Conservation (phyloP, 306 rosid species). For the Vigna angularis region DNA sequence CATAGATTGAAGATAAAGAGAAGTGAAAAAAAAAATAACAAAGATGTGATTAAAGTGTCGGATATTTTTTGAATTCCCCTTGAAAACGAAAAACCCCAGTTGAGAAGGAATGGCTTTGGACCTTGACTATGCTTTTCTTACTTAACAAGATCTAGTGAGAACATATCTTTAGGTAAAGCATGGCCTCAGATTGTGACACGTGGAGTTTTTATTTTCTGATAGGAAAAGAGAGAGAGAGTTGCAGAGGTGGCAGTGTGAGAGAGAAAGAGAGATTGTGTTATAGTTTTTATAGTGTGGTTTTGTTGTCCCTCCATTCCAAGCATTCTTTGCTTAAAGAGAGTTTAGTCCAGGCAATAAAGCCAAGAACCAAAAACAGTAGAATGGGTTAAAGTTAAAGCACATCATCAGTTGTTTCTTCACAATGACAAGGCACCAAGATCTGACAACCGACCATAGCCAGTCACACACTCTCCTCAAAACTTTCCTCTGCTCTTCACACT, state of each 20-base stretch:
- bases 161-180: conserved; percentile 62
- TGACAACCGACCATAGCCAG: conserved; percentile 38
- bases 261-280: background rate
- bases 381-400: conserved; percentile 64
- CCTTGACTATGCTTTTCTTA: conserved; percentile 91
- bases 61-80: conserved; percentile 40
- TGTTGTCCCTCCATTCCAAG: conserved; percentile 67
- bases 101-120: conserved; percentile 56
- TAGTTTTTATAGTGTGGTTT: conserved; percentile 35
- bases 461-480: conserved; percentile 14
- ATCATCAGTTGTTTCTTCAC: conserved; percentile 46
- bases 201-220: conserved; percentile 41
- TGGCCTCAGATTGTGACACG: conserved; percentile 46
- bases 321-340: conserved; percentile 93
- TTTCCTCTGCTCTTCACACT: background rate
- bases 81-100: conserved; percentile 39
- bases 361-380: conserved; percentile 49
- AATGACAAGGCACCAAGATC: conserved; percentile 46
- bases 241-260: background rate
- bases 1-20: conserved; percentile 56
- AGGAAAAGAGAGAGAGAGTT: conserved; percentile 8
- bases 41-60: conserved; percentile 42
- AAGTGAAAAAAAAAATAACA: conserved; percentile 35
- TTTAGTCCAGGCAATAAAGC: conserved; percentile 80
- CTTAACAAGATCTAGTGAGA: conserved; percentile 70